A percentile compares a stretch with the other conserved stretches of the same genome.
phyloP scores from a whole-genome alignment of 768 basidiomycete species.

The Strobilomyces confusus region DNA sequence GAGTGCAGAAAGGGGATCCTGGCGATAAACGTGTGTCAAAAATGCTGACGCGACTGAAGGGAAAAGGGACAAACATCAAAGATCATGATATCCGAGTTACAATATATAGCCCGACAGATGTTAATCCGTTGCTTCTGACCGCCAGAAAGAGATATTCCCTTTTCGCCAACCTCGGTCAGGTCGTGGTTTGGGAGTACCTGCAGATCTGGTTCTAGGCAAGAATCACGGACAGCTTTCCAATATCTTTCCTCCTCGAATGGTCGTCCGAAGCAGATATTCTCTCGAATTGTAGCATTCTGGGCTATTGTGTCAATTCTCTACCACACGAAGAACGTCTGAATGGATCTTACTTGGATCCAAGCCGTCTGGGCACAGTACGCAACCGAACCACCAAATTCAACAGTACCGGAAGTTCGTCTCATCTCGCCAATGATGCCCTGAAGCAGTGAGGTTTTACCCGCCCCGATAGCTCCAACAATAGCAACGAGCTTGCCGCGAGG shows the following conservation, averaged over 20 bases:
- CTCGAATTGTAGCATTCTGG: constrained; percentile 78
- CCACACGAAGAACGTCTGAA: neutral
- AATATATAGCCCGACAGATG: constrained; percentile 85
- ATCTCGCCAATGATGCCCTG: constrained; percentile 83
- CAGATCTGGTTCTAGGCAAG: constrained; percentile 78
- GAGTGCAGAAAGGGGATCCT: constrained; percentile 86
- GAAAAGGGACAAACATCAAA: constrained; percentile 50
- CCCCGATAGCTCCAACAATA: constrained; percentile 72
- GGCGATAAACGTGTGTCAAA: neutral
- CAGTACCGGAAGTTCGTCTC: constrained; percentile 61
- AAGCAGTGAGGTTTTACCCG: constrained; percentile 56
- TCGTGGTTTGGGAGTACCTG: constrained; percentile 76
- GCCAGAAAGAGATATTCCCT: constrained; percentile 84
- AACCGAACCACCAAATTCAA: constrained; percentile 71
- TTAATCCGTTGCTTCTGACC: constrained; percentile 80
- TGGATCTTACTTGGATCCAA: constrained; percentile 71
- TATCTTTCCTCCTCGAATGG: constrained; percentile 79
- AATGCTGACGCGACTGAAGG: neutral
- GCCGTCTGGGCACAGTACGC: constrained; percentile 84
- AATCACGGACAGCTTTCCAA: constrained; percentile 73
- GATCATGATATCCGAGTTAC: constrained; percentile 79
- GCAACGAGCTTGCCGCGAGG: constrained; percentile 78
- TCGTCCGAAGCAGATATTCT: constrained; percentile 86
- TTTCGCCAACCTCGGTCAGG: constrained; percentile 81
- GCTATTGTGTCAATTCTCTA: neutral